Evolutionary conservation across 345 rosid species (phyloP).

Genomic region (Psidium friedrichsthalianum): DNA sequence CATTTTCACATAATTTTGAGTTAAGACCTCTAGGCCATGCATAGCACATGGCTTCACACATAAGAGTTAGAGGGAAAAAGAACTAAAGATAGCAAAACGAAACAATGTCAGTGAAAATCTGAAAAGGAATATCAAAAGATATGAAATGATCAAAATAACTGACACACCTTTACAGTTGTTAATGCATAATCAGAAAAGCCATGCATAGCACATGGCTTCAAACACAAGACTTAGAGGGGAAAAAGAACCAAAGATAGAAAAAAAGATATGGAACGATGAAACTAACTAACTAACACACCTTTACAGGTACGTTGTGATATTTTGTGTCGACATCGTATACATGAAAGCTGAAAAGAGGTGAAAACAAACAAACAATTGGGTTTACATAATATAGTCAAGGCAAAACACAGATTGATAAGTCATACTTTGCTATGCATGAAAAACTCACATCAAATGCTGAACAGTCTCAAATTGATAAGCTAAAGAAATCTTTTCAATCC

Average conservation of each 20-base stretch:
- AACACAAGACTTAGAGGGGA: neutral
- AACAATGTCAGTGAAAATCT: neutral
- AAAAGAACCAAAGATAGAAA: slow-evolving; percentile 17
- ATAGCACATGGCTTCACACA: neutral
- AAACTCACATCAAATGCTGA: slow-evolving; percentile 59
- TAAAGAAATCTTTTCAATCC: slow-evolving; percentile 62
- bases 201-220: neutral
- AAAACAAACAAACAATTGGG: neutral
- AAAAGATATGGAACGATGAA: neutral
- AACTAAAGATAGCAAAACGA: slow-evolving; percentile 16
- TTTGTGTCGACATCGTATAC: slow-evolving; percentile 69
- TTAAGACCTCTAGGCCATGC: neutral
- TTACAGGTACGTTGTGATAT: slow-evolving; percentile 56
- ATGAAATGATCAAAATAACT: neutral
- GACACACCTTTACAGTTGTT: slow-evolving; percentile 44
- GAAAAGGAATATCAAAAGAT: neutral
- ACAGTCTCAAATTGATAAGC: slow-evolving; percentile 72
- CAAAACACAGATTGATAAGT: neutral
- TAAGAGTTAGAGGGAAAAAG: neutral
- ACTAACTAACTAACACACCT: slow-evolving; percentile 30
- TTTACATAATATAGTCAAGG: neutral
- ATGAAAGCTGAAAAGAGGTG: slow-evolving; percentile 36
- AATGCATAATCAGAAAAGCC: neutral
- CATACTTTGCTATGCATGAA: neutral
- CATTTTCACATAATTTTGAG: neutral